Evolutionary conservation across 148 eudicot genomes (phyloP).

Genomic region (Fagopyrum tataricum): DNA sequence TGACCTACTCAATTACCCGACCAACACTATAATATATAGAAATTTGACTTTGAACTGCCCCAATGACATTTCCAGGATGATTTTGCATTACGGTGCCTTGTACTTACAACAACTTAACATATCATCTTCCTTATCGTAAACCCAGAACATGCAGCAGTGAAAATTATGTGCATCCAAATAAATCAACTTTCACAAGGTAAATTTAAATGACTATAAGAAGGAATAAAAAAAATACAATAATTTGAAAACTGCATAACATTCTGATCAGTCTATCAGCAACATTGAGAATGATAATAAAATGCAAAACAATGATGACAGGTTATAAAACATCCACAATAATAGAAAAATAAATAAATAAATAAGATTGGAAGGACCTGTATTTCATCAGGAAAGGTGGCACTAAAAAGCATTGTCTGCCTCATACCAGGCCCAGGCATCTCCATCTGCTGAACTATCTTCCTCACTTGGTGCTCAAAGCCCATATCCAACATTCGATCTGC

Average conservation of each 20-base stretch:
- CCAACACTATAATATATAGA: not conserved
- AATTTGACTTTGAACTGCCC: not conserved
- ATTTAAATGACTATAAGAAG: not conserved
- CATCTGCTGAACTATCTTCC: conserved; percentile 72
- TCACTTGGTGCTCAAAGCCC: conserved; percentile 90
- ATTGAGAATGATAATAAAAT: not conserved
- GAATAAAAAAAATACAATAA: not conserved
- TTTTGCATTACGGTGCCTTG: not conserved
- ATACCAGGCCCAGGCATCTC: conserved; percentile 75
- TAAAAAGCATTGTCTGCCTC: conserved; percentile 90
- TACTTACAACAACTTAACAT: not conserved
- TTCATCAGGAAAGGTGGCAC: conserved; percentile 89
- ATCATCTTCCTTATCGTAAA: not conserved
- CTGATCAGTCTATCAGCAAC: not conserved
- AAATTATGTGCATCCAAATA: not conserved
- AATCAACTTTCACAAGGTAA: not conserved
- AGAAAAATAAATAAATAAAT: too few relatives aligned
- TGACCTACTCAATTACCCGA: not conserved
- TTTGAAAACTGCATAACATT: not conserved
- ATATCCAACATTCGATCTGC: conserved; percentile 95
- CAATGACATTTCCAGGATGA: not conserved
- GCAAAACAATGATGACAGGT: not conserved
- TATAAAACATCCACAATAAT: not conserved
- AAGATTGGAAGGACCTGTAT: conserved; percentile 52
- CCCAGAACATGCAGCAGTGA: not conserved